Percentiles rank a stretch among this genome's conserved stretches.
Conservation (phyloP, 148 eudicot species). For the Amaranthus palmeri region DNA sequence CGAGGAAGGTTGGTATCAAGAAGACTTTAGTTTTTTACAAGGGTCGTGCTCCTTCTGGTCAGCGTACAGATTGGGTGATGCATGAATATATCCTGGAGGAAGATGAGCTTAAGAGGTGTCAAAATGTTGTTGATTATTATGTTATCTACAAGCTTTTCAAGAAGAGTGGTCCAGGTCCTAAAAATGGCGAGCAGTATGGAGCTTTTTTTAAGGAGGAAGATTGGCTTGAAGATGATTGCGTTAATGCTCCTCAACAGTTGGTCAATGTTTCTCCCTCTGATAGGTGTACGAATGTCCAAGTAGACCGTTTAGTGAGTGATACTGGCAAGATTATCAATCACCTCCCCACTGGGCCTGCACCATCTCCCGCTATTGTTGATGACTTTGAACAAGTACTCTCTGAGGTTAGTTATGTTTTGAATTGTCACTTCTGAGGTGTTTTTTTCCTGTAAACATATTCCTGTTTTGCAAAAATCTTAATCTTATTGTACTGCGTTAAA, state of each 20-base stretch:
- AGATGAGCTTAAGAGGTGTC: conserved; percentile 76
- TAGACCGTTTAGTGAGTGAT: conserved; percentile 22
- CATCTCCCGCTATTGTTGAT: conserved; percentile 23
- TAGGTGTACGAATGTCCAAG: conserved; percentile 15
- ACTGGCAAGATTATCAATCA: conserved; percentile 48
- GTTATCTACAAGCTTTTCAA: conserved; percentile 77
- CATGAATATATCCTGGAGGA: conserved; percentile 83
- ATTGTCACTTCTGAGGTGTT: too few relatives aligned
- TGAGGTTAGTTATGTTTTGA: too few relatives aligned
- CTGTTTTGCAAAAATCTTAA: too few relatives aligned
- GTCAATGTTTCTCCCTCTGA: conserved; percentile 20
- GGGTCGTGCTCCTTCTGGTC: conserved; percentile 89
- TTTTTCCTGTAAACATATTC: too few relatives aligned
- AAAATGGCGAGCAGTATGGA: conserved; percentile 95
- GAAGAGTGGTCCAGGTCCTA: conserved; percentile 97
- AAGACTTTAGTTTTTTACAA: conserved; percentile 79
- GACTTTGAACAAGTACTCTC: conserved; percentile 24
- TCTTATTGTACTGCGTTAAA: too few relatives aligned
- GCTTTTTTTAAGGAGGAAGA: conserved; percentile 93
- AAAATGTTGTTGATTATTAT: conserved; percentile 48
- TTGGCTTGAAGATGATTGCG: conserved; percentile 63
- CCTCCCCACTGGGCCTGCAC: conserved; percentile 27
- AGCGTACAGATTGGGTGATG: conserved; percentile 97
- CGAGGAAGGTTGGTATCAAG: conserved; percentile 74
- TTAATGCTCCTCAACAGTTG: conserved; percentile 22